Evolutionary conservation across 208 protist species (phyloP), one percentile per base, ranked within the genome.

Genomic region (Leishmania guyanensis): DNA sequence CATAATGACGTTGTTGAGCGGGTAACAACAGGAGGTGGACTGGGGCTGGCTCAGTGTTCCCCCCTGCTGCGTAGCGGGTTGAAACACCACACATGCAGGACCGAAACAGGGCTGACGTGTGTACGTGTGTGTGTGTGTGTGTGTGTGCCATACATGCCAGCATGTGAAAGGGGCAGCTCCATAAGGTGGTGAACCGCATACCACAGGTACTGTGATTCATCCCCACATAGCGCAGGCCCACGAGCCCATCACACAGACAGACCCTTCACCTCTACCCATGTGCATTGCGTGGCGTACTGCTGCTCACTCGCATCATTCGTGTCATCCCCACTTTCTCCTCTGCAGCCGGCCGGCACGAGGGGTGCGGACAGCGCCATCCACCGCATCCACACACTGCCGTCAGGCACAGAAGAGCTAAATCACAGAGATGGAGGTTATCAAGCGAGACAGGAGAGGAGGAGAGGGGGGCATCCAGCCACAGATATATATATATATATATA

Each of bases 401-500:
- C 60, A 14, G 0, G 60, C 10, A 17, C n/a, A 8, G 10, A 10
- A 36, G 20, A 14, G 60, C 36, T 8, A 6, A 22, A 36, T 20
- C 29, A 54, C 36, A 74, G 71, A 75, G 43, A 29, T 43, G 2
- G 71, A 56, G 29, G 0, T 46, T 46, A 46, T 46, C 43, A 46
- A 29, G 29, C 14, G 36, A 20, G 69, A 74, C 8, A n/a, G 69
- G 36, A 29, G 14, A 53, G n/a, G 29, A 74, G 69, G 26, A 36
- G 39, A 46, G 66, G 39, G 29, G 29, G 17, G 10, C 66, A 60
- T 72, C 54, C 39, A 80, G 22, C 36, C 16, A 80, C 17, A 75
- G 4, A 80, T 0, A 75, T 53, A 43, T 51, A 80, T 9, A 76
- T 3, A 81, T 77, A 81, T 68, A 48, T 72, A 58, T 54, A 77